These are phyloP conservation scores for Stenocarpella maydis DNA, from an alignment of 2,329 filamentous ascomycete species.

Conservation along the genomic window DNA sequence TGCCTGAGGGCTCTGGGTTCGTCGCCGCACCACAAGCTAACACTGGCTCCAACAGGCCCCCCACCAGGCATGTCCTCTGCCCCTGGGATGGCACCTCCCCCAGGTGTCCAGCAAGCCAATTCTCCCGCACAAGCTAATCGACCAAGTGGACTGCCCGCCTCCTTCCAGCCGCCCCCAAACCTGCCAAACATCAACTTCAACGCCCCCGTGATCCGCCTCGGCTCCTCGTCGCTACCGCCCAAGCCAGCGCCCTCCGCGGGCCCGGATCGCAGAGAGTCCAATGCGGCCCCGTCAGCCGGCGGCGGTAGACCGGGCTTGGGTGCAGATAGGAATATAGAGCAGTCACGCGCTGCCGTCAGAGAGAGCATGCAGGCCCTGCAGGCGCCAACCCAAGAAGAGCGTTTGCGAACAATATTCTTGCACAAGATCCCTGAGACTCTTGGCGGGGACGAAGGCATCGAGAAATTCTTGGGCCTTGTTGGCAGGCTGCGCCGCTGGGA, in stretches of 20 bases:
- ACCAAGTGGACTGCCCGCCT: constrained; percentile 80
- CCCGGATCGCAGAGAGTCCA: constrained; percentile 56
- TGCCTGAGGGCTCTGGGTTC: background rate
- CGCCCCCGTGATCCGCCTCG: constrained; percentile 92
- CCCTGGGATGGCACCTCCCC: constrained; percentile 81
- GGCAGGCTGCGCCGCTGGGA: constrained; percentile 88
- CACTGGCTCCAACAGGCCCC: constrained; percentile 60
- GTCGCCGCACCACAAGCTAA: constrained; percentile 21
- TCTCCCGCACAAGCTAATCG: constrained; percentile 75
- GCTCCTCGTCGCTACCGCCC: constrained; percentile 69
- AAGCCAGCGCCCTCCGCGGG: constrained; percentile 60
- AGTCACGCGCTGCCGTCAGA: constrained; percentile 70
- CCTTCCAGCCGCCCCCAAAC: constrained; percentile 88
- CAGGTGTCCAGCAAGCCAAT: constrained; percentile 79
- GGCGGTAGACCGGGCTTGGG: constrained; percentile 58
- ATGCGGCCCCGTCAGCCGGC: constrained; percentile 48
- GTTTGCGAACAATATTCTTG: constrained; percentile 89
- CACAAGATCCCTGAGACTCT: constrained; percentile 83
- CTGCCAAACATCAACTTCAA: constrained; percentile 99
- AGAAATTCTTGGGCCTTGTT: constrained; percentile 78
- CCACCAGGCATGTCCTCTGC: constrained; percentile 82
- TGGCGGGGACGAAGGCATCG: constrained; percentile 79
- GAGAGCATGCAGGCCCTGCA: constrained; percentile 76
- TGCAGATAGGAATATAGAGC: constrained; percentile 72
- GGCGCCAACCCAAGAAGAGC: constrained; percentile 88